Base-by-base conservation (phyloP, 805 yeast genomes). In the Cyberlindnera maclurae region DNA sequence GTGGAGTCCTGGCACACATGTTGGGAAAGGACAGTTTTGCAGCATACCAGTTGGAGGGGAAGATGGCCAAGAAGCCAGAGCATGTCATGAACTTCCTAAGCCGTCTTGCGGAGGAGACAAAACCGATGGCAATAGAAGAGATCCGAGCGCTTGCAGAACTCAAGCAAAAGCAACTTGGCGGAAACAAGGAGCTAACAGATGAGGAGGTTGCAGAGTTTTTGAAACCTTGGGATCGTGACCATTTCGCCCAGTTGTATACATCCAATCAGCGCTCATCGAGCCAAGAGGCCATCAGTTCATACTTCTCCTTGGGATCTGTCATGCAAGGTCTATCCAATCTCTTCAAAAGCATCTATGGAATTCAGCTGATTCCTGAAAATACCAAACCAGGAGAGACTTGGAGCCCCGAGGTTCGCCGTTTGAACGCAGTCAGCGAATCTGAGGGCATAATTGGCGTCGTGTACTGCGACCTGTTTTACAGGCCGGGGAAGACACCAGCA, bases 191-290 rank as follows among this genome's bases (percentile, higher is more conserved):
- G 9, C 46, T 53, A 10, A 47, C 59, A 24, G 67, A 63, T 40
- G 63, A 61, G 13, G 69, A 70, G 16, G 60, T 77, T 3, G 56
- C 73, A 4, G 60, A 60, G 8, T 57, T 59, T 11, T 68, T 88
- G 26, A 73, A 77, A 43, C 96, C 96, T 1, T 93, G 97, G 97
- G 97, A 93, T 59, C 71, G 95, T 44, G 95, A 88, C 46, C 89
- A 73, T 53, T 71, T 63, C 43, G 54, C 68, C 10, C 46, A 67
- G n/a, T 50, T 63, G 12, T 52, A 54, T 37, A 45, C 63, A 9
- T 41, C 57, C 0, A 54, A 49, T 10, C 57, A 54, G 34, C 50
- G 65, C 47, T 59, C 67, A 15, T 53, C 63, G 17, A 60, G 59
- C 34, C 57, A 50, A 32, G 70, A 67, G 31, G 74, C 72, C 40